phyloP scores from a whole-genome alignment of 164 flowering plant genomes.

The Saururus chinensis region DNA sequence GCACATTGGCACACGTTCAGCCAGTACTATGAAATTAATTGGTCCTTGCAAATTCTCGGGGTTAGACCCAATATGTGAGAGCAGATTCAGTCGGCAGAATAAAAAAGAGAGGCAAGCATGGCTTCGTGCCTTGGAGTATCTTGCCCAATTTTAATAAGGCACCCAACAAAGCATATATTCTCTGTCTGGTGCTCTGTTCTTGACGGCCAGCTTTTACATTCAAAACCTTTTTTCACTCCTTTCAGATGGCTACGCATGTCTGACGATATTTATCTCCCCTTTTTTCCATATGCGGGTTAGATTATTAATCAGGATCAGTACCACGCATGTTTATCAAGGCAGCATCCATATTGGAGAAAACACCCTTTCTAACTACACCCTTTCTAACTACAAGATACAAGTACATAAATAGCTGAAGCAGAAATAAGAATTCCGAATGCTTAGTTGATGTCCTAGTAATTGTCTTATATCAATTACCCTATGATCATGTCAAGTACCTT shows the following conservation, averaged over 20 bases:
- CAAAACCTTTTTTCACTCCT: neutral
- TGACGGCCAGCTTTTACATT: neutral
- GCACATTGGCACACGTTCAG: neutral
- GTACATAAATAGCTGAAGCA: too few species aligned
- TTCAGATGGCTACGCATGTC: neutral
- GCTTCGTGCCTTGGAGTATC: neutral
- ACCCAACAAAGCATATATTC: neutral
- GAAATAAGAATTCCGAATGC: neutral
- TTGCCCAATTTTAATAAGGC: neutral
- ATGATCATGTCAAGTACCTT: too few species aligned
- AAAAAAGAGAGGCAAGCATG: neutral
- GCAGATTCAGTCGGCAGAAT: neutral
- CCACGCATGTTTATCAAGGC: too few species aligned
- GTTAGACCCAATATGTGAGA: neutral
- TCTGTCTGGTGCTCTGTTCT: neutral
- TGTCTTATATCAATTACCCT: too few species aligned
- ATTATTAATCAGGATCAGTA: too few species aligned
- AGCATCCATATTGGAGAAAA: neutral
- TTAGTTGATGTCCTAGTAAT: neutral
- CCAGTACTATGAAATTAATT: neutral
- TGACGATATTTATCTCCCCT: too few species aligned
- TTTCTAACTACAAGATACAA: neutral
- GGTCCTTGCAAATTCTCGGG: neutral
- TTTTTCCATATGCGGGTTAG: too few species aligned
- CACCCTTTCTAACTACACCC: neutral